Evolutionary conservation across 148 eudicot genomes (phyloP).

Genomic region (Simmondsia chinensis): DNA sequence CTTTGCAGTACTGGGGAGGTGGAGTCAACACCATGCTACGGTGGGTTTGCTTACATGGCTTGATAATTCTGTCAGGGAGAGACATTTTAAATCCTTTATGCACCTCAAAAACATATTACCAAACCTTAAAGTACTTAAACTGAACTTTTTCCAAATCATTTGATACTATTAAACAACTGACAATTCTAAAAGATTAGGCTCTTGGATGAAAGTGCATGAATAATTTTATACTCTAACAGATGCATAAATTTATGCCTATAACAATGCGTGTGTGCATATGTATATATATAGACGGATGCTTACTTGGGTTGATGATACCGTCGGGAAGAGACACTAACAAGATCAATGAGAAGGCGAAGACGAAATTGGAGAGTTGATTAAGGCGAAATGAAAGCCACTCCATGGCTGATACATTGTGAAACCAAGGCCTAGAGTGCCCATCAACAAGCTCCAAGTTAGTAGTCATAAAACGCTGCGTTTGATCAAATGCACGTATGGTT

Average conservation of each 20-base stretch:
- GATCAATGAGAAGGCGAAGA: constrained; percentile 85
- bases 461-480: constrained; percentile 52
- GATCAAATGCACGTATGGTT: constrained; percentile 87
- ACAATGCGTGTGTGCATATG: not conserved
- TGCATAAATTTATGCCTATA: not conserved
- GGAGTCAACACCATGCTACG: too few species aligned
- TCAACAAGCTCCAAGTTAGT: constrained; percentile 71
- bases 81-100: too few species aligned
- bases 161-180: too few species aligned
- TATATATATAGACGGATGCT: too few species aligned
- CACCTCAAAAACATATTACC: not conserved
- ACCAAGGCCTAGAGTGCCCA: constrained; percentile 80
- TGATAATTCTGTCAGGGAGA: too few species aligned
- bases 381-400: constrained; percentile 98
- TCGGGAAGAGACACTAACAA: constrained; percentile 93
- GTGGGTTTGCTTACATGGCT: too few species aligned
- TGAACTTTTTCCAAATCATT: not conserved
- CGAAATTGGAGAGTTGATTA: constrained; percentile 91
- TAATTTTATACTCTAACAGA: too few species aligned
- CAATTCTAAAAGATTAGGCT: too few species aligned
- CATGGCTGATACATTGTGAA: constrained; percentile 92
- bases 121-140: too few species aligned
- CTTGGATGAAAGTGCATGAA: too few species aligned
- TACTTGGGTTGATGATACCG: constrained; percentile 89
- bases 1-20: too few species aligned